Percentiles rank a stretch among this genome's conserved stretches.
Conservation (phyloP, 202 grass and related monocot species). For the Digitaria exilis region DNA sequence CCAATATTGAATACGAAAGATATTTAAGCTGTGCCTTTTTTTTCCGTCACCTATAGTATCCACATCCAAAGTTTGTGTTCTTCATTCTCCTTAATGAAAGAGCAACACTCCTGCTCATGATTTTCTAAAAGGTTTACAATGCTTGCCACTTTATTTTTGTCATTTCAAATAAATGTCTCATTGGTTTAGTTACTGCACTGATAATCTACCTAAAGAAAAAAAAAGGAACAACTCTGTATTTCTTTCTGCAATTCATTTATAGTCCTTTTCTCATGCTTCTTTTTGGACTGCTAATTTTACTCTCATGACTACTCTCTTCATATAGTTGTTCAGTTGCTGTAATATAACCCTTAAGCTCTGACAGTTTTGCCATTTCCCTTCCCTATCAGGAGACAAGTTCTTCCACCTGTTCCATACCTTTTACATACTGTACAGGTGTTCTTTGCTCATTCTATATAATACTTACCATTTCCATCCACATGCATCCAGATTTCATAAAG, state of each 20-base stretch:
- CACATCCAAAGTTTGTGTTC: too few relatives aligned
- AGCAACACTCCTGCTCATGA: not conserved
- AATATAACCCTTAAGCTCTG: conserved; percentile 18
- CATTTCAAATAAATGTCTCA: not conserved
- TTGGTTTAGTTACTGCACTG: not conserved
- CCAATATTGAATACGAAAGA: too few relatives aligned
- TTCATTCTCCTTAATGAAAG: too few relatives aligned
- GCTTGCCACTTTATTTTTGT: not conserved
- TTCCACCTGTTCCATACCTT: conserved; percentile 87
- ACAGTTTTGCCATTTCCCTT: conserved; percentile 32
- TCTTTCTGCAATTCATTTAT: not conserved
- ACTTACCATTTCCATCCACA: not conserved
- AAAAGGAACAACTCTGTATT: too few relatives aligned
- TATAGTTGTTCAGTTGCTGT: not conserved
- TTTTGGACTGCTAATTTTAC: not conserved
- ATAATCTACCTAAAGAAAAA: not conserved
- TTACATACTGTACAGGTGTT: conserved; percentile 85
- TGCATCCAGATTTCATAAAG: not conserved
- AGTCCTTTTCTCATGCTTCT: not conserved
- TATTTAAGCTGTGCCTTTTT: too few relatives aligned
- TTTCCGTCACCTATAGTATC: too few relatives aligned
- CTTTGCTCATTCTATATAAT: conserved; percentile 30
- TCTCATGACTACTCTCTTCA: conserved; percentile 4
- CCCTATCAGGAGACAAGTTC: conserved; percentile 84
- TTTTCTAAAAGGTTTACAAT: too few relatives aligned